phyloP scores from a whole-genome alignment of 2,329 filamentous ascomycete species.

The Sordariomycetes sp. region DNA sequence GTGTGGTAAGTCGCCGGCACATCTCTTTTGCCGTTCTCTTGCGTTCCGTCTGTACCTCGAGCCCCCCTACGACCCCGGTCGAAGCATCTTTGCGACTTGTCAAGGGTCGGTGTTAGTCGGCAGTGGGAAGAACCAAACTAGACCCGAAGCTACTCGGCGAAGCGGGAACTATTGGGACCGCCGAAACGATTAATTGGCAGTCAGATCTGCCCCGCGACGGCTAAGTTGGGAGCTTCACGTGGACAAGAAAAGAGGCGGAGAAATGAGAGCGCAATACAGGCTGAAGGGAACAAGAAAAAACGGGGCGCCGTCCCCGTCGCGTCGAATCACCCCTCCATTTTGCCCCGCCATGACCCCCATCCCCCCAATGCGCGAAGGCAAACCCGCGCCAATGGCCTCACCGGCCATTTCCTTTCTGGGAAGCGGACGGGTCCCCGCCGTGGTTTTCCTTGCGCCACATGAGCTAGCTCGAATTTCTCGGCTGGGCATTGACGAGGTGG shows the following conservation, averaged over 20 bases:
- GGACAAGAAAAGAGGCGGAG: background rate
- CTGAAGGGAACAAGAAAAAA: conserved; percentile 3
- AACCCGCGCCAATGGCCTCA: background rate
- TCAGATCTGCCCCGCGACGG: background rate
- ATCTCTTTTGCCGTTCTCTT: background rate
- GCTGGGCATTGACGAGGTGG: background rate
- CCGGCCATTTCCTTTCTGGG: background rate
- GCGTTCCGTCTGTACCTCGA: background rate
- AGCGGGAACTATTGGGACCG: background rate
- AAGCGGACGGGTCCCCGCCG: background rate
- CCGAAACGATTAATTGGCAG: background rate
- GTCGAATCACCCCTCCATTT: background rate
- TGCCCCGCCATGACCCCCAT: conserved; percentile 3
- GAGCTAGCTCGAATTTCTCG: background rate
- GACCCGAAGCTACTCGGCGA: background rate
- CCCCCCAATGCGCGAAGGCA: background rate
- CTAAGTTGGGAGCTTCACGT: background rate
- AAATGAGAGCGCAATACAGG: background rate
- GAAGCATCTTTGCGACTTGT: background rate
- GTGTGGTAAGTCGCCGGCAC: conserved; percentile 31
- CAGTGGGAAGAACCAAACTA: background rate
- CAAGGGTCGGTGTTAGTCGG: background rate
- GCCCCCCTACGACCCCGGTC: background rate
- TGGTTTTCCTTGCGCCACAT: background rate
- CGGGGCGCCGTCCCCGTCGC: background rate